Percentiles rank a stretch among this genome's conserved stretches.
These are phyloP conservation scores for Blastomyces parvus DNA, from an alignment of 2,329 filamentous ascomycete species.

Conservation along the genomic window DNA sequence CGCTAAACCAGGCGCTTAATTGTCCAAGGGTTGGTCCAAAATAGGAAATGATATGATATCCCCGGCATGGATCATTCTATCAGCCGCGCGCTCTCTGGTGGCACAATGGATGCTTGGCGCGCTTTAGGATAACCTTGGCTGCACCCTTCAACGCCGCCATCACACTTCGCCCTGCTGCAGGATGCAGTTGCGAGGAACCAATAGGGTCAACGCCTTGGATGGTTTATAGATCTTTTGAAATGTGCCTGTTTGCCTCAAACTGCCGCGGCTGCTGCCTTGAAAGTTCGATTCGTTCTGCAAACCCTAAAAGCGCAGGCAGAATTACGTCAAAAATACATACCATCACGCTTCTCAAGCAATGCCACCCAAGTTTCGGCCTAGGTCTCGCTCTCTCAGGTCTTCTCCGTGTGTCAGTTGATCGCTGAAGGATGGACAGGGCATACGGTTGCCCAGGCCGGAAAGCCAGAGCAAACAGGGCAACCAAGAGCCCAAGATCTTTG, in stretches of 20 bases:
- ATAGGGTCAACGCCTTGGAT: background rate
- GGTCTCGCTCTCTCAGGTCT: background rate
- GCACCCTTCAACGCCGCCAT: background rate
- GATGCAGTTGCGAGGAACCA: background rate
- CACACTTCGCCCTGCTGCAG: background rate
- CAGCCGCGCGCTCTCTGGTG: background rate
- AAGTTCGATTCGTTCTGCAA: background rate
- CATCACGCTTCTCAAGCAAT: background rate
- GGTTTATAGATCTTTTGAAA: background rate
- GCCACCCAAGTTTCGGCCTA: background rate
- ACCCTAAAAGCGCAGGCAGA: background rate
- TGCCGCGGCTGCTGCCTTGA: background rate
- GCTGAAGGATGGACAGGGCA: background rate
- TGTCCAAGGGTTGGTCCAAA: background rate
- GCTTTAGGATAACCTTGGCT: background rate
- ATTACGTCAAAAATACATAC: background rate
- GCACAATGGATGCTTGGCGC: background rate
- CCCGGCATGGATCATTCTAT: no score
- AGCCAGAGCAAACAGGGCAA: background rate
- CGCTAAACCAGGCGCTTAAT: background rate
- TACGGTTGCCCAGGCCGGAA: no score
- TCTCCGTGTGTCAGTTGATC: background rate
- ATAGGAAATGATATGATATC: background rate
- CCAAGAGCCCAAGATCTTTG: background rate
- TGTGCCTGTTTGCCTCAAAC: background rate